Conservation (phyloP, 352 stramenopile species). For the Pythium dissotocum region DNA sequence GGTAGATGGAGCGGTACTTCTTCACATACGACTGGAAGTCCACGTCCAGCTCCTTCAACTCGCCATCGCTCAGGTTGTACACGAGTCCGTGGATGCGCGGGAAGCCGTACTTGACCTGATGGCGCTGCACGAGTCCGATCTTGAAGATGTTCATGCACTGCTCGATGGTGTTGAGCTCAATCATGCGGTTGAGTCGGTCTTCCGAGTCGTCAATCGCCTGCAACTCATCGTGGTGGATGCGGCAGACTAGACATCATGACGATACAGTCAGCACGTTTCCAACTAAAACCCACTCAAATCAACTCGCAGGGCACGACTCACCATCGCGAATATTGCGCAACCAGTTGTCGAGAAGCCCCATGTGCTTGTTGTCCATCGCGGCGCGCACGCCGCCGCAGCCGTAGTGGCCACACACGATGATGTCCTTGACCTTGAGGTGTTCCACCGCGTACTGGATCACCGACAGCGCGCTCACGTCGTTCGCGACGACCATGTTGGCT, state of each 20-base stretch:
- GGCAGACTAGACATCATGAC: constrained; percentile 68
- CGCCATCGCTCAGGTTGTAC: constrained; percentile 78
- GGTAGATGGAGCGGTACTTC: constrained; percentile 83
- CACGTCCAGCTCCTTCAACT: constrained; percentile 84
- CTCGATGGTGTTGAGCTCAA: constrained; percentile 90
- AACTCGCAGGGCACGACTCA: constrained; percentile 19
- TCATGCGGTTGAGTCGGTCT: constrained; percentile 69
- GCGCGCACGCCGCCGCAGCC: constrained; percentile 82
- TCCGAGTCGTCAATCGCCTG: constrained; percentile 78
- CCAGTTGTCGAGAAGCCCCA: constrained; percentile 91
- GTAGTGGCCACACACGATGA: constrained; percentile 89
- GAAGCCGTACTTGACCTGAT: constrained; percentile 88
- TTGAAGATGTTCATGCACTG: constrained; percentile 93
- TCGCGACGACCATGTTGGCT: constrained; percentile 54
- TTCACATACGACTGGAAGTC: constrained; percentile 78
- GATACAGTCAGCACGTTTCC: background rate
- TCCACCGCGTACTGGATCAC: constrained; percentile 71
- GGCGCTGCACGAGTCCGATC: constrained; percentile 85
- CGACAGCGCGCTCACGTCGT: constrained; percentile 42
- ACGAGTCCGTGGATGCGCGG: constrained; percentile 88
- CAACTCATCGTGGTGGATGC: constrained; percentile 89
- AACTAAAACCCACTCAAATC: background rate
- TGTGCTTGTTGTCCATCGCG: constrained; percentile 76
- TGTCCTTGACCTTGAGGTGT: constrained; percentile 84
- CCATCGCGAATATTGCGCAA: constrained; percentile 91